Evolutionary conservation across 2,329 filamentous ascomycete species (phyloP).

Genomic region (Endoconidiophora laricicola): DNA sequence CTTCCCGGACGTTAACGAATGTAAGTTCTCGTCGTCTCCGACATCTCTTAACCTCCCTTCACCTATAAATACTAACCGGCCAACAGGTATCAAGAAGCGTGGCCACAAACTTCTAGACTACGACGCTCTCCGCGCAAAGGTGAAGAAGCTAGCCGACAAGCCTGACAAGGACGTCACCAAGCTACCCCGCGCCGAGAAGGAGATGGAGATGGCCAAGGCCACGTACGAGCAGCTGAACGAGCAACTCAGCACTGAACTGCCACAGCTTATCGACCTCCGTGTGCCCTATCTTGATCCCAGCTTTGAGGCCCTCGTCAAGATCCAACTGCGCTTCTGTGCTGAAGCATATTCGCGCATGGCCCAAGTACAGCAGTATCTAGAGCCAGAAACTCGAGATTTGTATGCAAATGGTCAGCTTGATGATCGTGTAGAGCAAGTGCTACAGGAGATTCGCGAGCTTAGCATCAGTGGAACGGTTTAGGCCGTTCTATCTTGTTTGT

Average conservation of each 20-base stretch:
- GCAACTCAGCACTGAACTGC: conserved; percentile 80
- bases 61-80: not conserved
- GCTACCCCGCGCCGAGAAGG: conserved; percentile 87
- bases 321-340: conserved; percentile 91
- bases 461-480: conserved; percentile 68
- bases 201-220: conserved; percentile 81
- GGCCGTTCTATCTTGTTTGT: not conserved
- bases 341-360: conserved; percentile 97
- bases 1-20: conserved; percentile 97
- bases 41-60: not conserved
- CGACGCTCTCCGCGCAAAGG: conserved; percentile 84
- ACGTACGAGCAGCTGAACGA: conserved; percentile 97
- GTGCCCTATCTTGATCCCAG: conserved; percentile 94
- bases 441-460: conserved; percentile 92
- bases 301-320: conserved; percentile 97
- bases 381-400: conserved; percentile 86
- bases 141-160: conserved; percentile 94
- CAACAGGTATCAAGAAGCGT: conserved; percentile 88
- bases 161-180: conserved; percentile 97
- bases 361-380: conserved; percentile 95
- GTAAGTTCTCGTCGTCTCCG: conserved; percentile 27
- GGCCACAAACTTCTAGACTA: conserved; percentile 98
- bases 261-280: conserved; percentile 88
- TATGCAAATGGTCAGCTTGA: conserved; percentile 91
- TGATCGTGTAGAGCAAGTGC: conserved; percentile 77